These are phyloP conservation scores for Solanum rostratum DNA, from an alignment of 257 asterid genomes.

Conservation along the genomic window DNA sequence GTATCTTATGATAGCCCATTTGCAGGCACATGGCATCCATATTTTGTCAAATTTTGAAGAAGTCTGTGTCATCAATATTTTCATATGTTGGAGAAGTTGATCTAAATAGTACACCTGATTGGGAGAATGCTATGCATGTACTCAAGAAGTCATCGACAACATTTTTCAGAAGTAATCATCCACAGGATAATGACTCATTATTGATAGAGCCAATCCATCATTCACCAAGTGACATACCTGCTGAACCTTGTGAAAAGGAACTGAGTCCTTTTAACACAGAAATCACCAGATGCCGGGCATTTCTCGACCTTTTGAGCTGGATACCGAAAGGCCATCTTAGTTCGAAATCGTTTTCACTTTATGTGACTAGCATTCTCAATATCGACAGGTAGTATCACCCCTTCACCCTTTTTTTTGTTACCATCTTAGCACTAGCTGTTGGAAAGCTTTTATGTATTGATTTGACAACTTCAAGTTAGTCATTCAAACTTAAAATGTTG, in stretches of 20 bases:
- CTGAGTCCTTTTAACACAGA: constrained; percentile 12
- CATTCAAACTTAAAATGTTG: neutral
- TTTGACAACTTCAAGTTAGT: neutral
- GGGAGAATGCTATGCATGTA: constrained; percentile 37
- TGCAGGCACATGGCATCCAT: constrained; percentile 70
- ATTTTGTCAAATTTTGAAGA: constrained; percentile 52
- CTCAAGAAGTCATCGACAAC: constrained; percentile 20
- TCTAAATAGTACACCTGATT: constrained; percentile 45
- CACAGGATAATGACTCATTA: constrained; percentile 12
- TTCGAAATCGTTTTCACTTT: constrained; percentile 41
- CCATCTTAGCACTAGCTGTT: neutral
- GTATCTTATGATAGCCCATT: constrained; percentile 50
- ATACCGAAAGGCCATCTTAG: constrained; percentile 68
- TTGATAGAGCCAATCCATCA: constrained; percentile 9
- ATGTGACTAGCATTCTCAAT: constrained; percentile 65
- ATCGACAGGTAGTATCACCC: constrained; percentile 56
- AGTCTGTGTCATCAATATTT: constrained; percentile 43
- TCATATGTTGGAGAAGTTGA: constrained; percentile 32
- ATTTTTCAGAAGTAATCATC: neutral
- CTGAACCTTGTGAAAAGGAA: constrained; percentile 22
- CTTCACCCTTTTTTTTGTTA: neutral
- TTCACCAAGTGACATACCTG: neutral
- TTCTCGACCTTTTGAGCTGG: constrained; percentile 53
- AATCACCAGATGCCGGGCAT: constrained; percentile 34
- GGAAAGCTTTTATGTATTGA: neutral